A percentile compares a stretch with the other conserved stretches of the same genome.
These are phyloP conservation scores for Trifolium repens DNA, from an alignment of 306 rosid species.

Conservation along the genomic window DNA sequence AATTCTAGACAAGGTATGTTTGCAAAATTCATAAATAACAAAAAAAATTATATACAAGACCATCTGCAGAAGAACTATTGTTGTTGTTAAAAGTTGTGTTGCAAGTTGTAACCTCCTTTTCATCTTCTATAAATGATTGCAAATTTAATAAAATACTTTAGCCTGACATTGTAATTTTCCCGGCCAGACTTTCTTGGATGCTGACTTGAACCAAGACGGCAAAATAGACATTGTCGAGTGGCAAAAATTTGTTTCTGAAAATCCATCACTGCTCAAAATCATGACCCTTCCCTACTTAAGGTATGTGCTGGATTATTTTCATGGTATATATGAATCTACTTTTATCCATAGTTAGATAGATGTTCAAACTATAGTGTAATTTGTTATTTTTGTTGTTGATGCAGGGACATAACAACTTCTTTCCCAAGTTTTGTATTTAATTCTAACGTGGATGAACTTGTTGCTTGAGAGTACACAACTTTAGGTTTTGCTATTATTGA, in stretches of 20 bases:
- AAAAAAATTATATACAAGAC: constrained; percentile 1
- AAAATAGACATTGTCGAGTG: constrained; percentile 81
- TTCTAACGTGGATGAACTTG: constrained; percentile 89
- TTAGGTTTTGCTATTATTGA: constrained; percentile 46
- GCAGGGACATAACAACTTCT: constrained; percentile 96
- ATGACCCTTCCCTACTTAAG: constrained; percentile 94
- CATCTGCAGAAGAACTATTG: neutral
- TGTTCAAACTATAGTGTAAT: constrained; percentile 9
- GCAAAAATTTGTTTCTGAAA: constrained; percentile 71
- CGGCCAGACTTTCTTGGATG: constrained; percentile 85
- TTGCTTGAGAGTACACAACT: constrained; percentile 54
- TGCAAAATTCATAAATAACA: neutral
- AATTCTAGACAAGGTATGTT: constrained; percentile 79
- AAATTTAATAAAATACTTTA: constrained; percentile 19
- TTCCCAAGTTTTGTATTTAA: constrained; percentile 95
- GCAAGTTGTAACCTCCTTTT: constrained; percentile 1
- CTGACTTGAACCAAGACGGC: constrained; percentile 86
- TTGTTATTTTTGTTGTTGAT: constrained; percentile 35
- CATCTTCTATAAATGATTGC: neutral
- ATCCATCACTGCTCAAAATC: constrained; percentile 85
- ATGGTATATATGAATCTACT: constrained; percentile 15
- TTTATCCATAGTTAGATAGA: neutral
- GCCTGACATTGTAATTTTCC: constrained; percentile 30
- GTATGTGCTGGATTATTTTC: constrained; percentile 43
- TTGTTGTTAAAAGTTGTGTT: neutral